Evolutionary conservation across 805 yeast genomes (phyloP), one percentile per base, ranked within the genome.

Genomic region (Metschnikowia continentalis): DNA sequence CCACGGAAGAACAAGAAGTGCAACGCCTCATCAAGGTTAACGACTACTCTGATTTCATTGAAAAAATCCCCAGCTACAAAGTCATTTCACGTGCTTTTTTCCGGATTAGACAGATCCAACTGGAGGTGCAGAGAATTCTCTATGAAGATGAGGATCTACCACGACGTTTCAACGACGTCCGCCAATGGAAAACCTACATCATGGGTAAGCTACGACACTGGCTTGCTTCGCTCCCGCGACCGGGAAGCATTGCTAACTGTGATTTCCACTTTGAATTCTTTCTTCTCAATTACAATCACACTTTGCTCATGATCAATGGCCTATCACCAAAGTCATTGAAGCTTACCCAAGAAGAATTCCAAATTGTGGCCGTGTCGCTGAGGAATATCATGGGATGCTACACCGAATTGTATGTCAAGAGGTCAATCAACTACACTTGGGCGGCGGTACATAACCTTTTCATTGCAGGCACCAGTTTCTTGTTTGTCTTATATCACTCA

Each of bases 391-490:
- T 90, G 48, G 69, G 74, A 33, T 77, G 83, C 32, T 90, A 88
- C 63, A 70, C 77, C 46, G 79, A 78, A 47, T 68, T 90, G 36
- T 79, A 78, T 57, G 65, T 71, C n/a, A 75, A 75, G 30, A 79
- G 79, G 58, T 73, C 80, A 43, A 77, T 90, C 53, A 89, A 89
- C 65, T 90, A 88, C 66, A 88, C 96, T 0, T 90, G 97, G 97
- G 91, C 90, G 1, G 94, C 95, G 0, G 91, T 89, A 2, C 96
- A 90, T 65, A 90, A 89, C 63, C 71, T 89, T 48, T 89, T 89
- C 63, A 85, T 88, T 86, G 91, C 96, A 0, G 95, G 96, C 0
- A 86, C 92, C 26, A 86, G 96, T 1, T 90, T 82, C 58, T 71
- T 90, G 41, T 90, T 87, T 63, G 79, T 90, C 0, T 74, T 89